Conservation (phyloP, 2,329 filamentous ascomycete genomes). For the Phoma herbarum region DNA sequence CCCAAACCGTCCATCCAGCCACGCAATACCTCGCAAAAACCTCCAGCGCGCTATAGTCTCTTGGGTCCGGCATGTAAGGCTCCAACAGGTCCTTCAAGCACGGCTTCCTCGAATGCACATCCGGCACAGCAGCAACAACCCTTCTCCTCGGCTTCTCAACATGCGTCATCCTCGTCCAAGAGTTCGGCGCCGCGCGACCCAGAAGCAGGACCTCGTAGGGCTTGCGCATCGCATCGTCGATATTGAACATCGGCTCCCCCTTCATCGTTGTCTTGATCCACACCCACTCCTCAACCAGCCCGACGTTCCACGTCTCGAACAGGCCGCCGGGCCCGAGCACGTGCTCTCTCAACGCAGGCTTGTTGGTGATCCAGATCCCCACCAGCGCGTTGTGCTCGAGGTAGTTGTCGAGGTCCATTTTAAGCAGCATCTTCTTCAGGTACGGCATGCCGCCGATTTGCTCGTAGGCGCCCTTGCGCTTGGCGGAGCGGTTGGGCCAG, state of each 20-base stretch:
- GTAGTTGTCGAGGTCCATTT: conserved; percentile 58
- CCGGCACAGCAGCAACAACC: conserved; percentile 74
- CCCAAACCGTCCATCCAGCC: conserved; percentile 81
- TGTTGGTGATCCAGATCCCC: conserved; percentile 82
- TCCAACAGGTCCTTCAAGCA: conserved; percentile 70
- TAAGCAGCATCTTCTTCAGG: conserved; percentile 54
- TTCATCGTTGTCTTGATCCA: conserved; percentile 76
- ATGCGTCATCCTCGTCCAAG: conserved; percentile 33
- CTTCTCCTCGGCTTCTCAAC: conserved; percentile 55
- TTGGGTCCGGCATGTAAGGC: conserved; percentile 57
- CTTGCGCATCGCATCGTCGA: conserved; percentile 72
- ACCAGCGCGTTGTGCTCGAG: conserved; percentile 59
- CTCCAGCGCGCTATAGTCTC: conserved; percentile 69
- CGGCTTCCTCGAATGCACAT: conserved; percentile 81
- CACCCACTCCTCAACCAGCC: conserved; percentile 74
- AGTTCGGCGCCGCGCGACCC: conserved; percentile 53
- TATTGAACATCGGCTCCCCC: conserved; percentile 70
- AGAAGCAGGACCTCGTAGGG: conserved; percentile 80
- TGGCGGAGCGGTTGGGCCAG: conserved; percentile 81
- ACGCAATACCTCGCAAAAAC: conserved; percentile 79
- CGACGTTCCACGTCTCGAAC: conserved; percentile 72
- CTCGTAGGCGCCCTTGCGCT: conserved; percentile 64
- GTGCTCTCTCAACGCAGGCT: conserved; percentile 62
- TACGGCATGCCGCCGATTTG: conserved; percentile 56
- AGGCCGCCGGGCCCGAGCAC: conserved; percentile 66